Conservation (phyloP, 331 rosid species). For the Dryas integrifolia region DNA sequence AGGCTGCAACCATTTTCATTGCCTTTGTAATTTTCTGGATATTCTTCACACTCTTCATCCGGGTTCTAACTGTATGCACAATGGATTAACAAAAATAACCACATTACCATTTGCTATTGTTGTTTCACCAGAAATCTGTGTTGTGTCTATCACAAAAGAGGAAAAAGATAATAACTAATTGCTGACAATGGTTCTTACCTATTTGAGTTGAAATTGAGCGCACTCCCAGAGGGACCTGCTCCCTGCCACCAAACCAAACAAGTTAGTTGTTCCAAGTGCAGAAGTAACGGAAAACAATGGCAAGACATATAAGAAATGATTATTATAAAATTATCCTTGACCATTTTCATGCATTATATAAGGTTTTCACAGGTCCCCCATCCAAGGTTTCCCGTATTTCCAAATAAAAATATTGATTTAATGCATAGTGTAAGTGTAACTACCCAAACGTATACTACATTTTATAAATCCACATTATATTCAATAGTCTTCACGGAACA, state of each 20-base stretch:
- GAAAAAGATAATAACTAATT: background rate
- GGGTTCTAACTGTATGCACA: slow-evolving; percentile 63
- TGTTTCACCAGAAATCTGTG: slow-evolving; percentile 3
- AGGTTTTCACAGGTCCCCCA: background rate
- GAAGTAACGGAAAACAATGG: background rate
- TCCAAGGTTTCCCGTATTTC: background rate
- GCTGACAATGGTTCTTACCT: slow-evolving; percentile 48
- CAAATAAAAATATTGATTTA: background rate
- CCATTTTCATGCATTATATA: background rate
- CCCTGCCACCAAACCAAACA: slow-evolving; percentile 53
- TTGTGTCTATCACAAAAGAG: background rate
- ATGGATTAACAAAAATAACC: slow-evolving; percentile 10
- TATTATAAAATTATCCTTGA: background rate
- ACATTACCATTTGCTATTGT: background rate
- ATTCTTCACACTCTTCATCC: slow-evolving; percentile 98
- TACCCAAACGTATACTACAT: too few species aligned
- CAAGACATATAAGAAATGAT: background rate
- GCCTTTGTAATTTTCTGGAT: slow-evolving; percentile 99
- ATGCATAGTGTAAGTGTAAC: too few species aligned
- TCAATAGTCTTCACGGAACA: too few species aligned
- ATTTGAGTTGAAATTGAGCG: slow-evolving; percentile 93
- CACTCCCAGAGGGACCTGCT: slow-evolving; percentile 57
- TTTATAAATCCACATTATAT: too few species aligned
- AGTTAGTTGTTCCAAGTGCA: background rate
- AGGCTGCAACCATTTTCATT: slow-evolving; percentile 99